A percentile compares a stretch with the other conserved stretches of the same genome.
phyloP scores from a whole-genome alignment of 164 flowering plant species.

The Akebia trifoliata region DNA sequence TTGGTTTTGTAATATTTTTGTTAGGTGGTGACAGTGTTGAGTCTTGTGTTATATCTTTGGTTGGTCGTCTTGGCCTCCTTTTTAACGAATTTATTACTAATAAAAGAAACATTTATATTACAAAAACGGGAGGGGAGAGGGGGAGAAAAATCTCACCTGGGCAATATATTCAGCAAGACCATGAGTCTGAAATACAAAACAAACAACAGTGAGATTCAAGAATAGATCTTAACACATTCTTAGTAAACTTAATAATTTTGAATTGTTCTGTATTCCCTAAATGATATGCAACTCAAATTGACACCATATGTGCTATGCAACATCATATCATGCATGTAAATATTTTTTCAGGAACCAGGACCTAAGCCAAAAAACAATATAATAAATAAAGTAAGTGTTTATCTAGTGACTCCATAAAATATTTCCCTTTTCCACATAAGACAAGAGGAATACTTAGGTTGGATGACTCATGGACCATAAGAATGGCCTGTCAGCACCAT shows the following conservation, averaged over 20 bases:
- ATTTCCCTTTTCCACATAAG: background rate
- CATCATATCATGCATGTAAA: background rate
- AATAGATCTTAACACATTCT: background rate
- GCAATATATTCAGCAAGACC: conserved; percentile 95
- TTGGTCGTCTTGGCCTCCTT: too few species aligned
- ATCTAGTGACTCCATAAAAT: background rate
- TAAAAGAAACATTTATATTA: background rate
- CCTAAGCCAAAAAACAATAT: background rate
- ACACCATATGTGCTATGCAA: background rate
- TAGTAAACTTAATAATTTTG: background rate
- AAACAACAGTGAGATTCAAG: conserved; percentile 11
- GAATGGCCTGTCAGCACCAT: background rate
- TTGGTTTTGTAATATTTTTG: too few species aligned
- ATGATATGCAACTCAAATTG: background rate
- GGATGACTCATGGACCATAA: background rate
- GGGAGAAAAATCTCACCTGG: conserved; percentile 47
- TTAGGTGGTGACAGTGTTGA: too few species aligned
- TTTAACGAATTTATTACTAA: too few species aligned
- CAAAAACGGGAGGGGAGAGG: background rate
- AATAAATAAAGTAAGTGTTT: background rate
- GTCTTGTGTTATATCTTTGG: too few species aligned
- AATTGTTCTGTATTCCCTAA: background rate
- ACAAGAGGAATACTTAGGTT: background rate
- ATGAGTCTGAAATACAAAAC: conserved; percentile 58
- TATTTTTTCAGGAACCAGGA: too few species aligned